These are phyloP conservation scores for Fagus sylvatica DNA, from an alignment of 306 rosid species.

Conservation along the genomic window DNA sequence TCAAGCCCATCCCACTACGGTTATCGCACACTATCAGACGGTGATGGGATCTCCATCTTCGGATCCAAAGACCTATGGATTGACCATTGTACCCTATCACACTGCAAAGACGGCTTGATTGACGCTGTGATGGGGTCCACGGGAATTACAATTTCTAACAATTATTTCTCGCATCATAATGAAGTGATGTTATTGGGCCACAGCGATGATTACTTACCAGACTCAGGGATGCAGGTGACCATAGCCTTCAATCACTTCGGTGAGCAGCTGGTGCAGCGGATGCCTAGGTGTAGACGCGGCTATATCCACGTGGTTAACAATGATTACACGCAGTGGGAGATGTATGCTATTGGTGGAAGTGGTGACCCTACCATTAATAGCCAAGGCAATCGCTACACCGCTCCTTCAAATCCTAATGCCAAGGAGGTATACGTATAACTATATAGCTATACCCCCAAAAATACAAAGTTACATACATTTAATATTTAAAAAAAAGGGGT, in stretches of 20 bases:
- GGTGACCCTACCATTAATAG: conserved; percentile 78
- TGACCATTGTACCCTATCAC: conserved; percentile 80
- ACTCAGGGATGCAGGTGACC: conserved; percentile 83
- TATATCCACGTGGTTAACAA: conserved; percentile 89
- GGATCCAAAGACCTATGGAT: conserved; percentile 78
- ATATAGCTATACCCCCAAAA: too few relatives aligned
- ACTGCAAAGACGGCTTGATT: conserved; percentile 80
- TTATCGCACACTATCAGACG: conserved; percentile 71
- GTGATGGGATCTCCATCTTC: conserved; percentile 80
- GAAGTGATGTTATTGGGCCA: conserved; percentile 90
- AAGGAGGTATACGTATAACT: conserved; percentile 38
- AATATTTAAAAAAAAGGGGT: too few relatives aligned
- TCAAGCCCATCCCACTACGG: conserved; percentile 77
- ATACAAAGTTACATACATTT: too few relatives aligned
- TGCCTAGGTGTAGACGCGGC: conserved; percentile 87
- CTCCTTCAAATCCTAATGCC: conserved; percentile 55
- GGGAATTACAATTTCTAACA: conserved; percentile 79
- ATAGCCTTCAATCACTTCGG: conserved; percentile 95
- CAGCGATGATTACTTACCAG: conserved; percentile 66
- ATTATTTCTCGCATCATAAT: conserved; percentile 74
- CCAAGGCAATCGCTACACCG: conserved; percentile 76
- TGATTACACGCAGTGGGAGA: conserved; percentile 81
- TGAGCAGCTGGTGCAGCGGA: conserved; percentile 68
- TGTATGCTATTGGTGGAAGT: conserved; percentile 94
- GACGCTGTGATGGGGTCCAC: conserved; percentile 96